Conservation (phyloP, 352 stramenopile species). For the Plasmopara halstedii region DNA sequence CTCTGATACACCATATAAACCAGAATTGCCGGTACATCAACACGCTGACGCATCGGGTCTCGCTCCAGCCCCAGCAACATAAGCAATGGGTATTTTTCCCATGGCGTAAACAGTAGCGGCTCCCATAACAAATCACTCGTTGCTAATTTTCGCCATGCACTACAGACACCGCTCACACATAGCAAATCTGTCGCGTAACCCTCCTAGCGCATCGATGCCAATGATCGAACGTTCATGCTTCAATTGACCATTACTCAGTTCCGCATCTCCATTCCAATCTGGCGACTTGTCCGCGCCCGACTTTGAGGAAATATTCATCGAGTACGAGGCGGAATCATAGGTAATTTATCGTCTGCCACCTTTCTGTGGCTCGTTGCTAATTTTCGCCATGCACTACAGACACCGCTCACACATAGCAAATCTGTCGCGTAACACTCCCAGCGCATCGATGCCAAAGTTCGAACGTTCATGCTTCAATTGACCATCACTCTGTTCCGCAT, state of each 20-base stretch:
- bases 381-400: slow-evolving; percentile 50
- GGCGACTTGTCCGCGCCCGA: slow-evolving; percentile 24
- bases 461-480: too few species aligned
- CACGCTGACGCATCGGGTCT: slow-evolving; percentile 1
- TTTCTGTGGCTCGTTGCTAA: slow-evolving; percentile 25
- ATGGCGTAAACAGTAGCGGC: slow-evolving; percentile 42
- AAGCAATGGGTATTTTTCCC: slow-evolving; percentile 60
- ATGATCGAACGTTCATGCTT: too few species aligned
- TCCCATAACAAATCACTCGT: slow-evolving; percentile 64
- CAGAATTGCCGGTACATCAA: slow-evolving; percentile 50
- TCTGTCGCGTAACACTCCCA: too few species aligned
- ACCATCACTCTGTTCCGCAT: too few species aligned
- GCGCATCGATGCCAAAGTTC: too few species aligned
- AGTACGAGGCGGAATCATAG: too few species aligned
- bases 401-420: slow-evolving; percentile 28
- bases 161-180: slow-evolving; percentile 42
- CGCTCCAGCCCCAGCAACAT: slow-evolving; percentile 38
- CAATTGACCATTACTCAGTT: too few species aligned
- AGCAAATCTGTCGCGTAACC: too few species aligned
- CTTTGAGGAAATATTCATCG: slow-evolving; percentile 53
- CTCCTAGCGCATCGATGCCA: too few species aligned
- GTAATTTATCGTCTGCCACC: slow-evolving; percentile 2
- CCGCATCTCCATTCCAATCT: slow-evolving; percentile 4
- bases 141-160: slow-evolving; percentile 43
- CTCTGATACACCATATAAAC: slow-evolving; percentile 68